Evolutionary conservation across 2,329 filamentous ascomycete genomes (phyloP), one percentile per base, ranked within the genome.

Genomic region (Xylaria sp.): DNA sequence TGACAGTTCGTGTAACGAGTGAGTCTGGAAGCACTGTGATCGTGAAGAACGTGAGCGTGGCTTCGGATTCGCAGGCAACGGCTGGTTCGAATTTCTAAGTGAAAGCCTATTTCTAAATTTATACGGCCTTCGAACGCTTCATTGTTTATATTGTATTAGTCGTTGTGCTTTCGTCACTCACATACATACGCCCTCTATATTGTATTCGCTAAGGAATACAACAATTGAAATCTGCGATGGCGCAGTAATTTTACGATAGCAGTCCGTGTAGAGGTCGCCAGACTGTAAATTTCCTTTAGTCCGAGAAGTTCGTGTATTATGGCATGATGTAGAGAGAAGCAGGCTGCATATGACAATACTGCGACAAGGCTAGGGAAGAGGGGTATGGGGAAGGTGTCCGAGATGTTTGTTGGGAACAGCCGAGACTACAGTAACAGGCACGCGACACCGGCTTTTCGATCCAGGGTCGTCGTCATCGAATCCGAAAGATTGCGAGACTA

Each of bases 1-100:
- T 89, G 1, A 79, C 83, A 65, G 78, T 89, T 35, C 81, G 79
- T 62, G 78, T 88, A 37, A 88, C 85, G 1, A 81, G 82, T 62
- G 70, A 75, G 2, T 79, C 78, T 43, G 86, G 87, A 1, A 77
- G 79, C 64, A 78, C 70, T 0, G 76, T 89, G 11, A 74, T 78
- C 6, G 81, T 88, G 7, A 82, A 81, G 64, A 73, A 77, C 19
- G 83, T 88, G 2, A 75, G 75, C 15, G 74, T 85, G 37, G 72
- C 67, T 15, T 64, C 68, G 17, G 68, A 69, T 41, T 47, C 54
- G 27, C 63, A 67, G 53, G 52, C 66, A 11, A 69, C 62, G 29
- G 69, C 69, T 27, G 37, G 33, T 10, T 66, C 60, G 25, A 71
- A 70, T 60, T 69, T 71, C 44, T 70, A 63, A 53, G 23, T 3